Percentiles rank a stretch among this genome's conserved stretches.
Evolutionary conservation across 2,329 filamentous ascomycete genomes (phyloP).

Genomic region (Graphiopsis chlorocephala): DNA sequence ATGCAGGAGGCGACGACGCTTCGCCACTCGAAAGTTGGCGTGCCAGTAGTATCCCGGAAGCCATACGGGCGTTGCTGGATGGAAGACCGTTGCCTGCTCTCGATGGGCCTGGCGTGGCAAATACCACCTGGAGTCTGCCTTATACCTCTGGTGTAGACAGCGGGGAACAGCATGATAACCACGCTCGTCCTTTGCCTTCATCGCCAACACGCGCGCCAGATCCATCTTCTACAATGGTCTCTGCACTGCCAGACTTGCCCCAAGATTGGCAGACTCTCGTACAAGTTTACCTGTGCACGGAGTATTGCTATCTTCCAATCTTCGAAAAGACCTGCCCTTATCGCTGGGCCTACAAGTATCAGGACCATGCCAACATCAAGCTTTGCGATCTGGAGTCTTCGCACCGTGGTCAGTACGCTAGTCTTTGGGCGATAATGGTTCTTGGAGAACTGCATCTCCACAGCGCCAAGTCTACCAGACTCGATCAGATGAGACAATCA

Average conservation of each 20-base stretch:
- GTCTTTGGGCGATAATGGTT: neutral
- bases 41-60: neutral
- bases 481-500: neutral
- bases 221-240: neutral
- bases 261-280: neutral
- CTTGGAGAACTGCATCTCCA: neutral
- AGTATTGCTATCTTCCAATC: neutral
- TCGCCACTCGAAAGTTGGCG: neutral
- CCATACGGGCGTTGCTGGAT: neutral
- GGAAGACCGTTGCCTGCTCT: neutral
- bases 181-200: neutral
- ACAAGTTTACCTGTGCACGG: neutral
- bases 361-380: neutral
- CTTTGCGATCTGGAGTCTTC: neutral
- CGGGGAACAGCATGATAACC: neutral
- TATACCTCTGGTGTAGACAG: neutral
- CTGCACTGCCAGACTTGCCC: neutral
- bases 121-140: neutral
- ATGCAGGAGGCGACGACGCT: neutral
- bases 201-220: neutral
- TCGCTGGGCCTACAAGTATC: neutral
- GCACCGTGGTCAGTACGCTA: neutral
- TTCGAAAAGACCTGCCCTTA: neutral
- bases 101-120: neutral
- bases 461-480: neutral